phyloP scores from a whole-genome alignment of 192 early-diverging fungal genomes.

The Haplosporangium gracile region DNA sequence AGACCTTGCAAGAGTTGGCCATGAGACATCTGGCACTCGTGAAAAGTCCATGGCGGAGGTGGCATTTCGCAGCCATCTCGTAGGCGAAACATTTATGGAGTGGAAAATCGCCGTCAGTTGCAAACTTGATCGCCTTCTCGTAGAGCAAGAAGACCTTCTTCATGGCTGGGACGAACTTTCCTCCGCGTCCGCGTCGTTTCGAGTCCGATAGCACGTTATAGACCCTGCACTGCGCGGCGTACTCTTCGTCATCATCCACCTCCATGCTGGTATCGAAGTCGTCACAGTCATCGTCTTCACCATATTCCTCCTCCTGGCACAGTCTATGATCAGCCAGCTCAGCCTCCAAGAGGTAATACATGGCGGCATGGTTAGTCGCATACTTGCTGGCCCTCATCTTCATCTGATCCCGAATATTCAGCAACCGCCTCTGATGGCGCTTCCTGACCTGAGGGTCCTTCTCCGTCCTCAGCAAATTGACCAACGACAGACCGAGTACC shows the following conservation, averaged over 20 bases:
- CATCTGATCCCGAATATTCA: slow-evolving; percentile 26
- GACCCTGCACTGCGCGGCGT: neutral
- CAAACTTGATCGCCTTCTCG: slow-evolving; percentile 42
- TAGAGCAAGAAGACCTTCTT: slow-evolving; percentile 35
- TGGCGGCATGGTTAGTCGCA: slow-evolving; percentile 51
- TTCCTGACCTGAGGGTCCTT: slow-evolving; percentile 10
- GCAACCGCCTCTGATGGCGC: slow-evolving; percentile 7
- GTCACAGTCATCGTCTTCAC: neutral
- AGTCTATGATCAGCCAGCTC: slow-evolving; percentile 45
- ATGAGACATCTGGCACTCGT: slow-evolving; percentile 36
- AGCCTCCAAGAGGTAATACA: slow-evolving; percentile 49
- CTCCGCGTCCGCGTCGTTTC: neutral
- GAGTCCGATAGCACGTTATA: neutral
- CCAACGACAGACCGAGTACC: slow-evolving; percentile 21
- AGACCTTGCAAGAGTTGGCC: slow-evolving; percentile 27
- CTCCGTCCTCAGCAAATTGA: slow-evolving; percentile 29
- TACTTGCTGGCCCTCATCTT: slow-evolving; percentile 24
- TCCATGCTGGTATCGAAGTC: neutral
- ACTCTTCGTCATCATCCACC: neutral
- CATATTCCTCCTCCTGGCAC: neutral
- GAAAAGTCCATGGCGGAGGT: slow-evolving; percentile 32
- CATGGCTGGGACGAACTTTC: neutral
- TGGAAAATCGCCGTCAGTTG: slow-evolving; percentile 41
- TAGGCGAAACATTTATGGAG: slow-evolving; percentile 45
- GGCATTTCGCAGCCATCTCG: slow-evolving; percentile 34